phyloP scores from a whole-genome alignment of 2,329 filamentous ascomycete genomes.

The Aspergillus felis region DNA sequence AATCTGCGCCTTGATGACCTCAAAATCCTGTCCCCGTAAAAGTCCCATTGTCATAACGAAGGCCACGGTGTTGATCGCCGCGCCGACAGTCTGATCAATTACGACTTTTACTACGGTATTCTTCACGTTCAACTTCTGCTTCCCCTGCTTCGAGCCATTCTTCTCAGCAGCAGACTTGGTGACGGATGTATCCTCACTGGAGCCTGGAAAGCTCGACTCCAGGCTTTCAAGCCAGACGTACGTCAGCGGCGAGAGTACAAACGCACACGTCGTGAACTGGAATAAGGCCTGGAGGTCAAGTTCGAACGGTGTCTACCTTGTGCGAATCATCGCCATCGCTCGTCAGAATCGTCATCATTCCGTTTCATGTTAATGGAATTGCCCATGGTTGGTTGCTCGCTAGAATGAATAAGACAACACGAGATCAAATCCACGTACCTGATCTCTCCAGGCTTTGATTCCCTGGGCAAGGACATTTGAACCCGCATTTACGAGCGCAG shows the following conservation, averaged over 20 bases:
- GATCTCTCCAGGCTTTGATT: constrained; percentile 48
- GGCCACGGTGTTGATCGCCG: constrained; percentile 52
- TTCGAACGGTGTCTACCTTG: constrained; percentile 37
- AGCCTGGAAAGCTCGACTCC: constrained; percentile 52
- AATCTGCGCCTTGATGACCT: constrained; percentile 30
- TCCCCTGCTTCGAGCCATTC: constrained; percentile 9
- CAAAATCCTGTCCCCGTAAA: constrained; percentile 37
- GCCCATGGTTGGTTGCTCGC: background rate
- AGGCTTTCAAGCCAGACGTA: constrained; percentile 57
- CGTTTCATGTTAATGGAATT: background rate
- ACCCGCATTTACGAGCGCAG: constrained; percentile 48
- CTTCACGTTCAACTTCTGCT: constrained; percentile 23
- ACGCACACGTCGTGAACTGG: constrained; percentile 52
- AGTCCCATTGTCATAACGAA: constrained; percentile 55
- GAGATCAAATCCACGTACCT: constrained; percentile 29
- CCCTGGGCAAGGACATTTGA: constrained; percentile 56
- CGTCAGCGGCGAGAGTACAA: constrained; percentile 55
- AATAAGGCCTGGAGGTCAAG: constrained; percentile 49
- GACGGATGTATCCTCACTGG: constrained; percentile 16
- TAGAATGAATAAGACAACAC: background rate
- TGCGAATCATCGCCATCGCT: background rate
- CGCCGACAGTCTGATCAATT: constrained; percentile 57
- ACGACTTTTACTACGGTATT: constrained; percentile 51
- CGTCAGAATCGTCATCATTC: background rate
- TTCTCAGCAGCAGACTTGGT: constrained; percentile 11